Percentiles rank a stretch among this genome's conserved stretches.
These are phyloP conservation scores for Afroboletus lepidellus DNA, from an alignment of 1,284 basidiomycete genomes.

Conservation along the genomic window DNA sequence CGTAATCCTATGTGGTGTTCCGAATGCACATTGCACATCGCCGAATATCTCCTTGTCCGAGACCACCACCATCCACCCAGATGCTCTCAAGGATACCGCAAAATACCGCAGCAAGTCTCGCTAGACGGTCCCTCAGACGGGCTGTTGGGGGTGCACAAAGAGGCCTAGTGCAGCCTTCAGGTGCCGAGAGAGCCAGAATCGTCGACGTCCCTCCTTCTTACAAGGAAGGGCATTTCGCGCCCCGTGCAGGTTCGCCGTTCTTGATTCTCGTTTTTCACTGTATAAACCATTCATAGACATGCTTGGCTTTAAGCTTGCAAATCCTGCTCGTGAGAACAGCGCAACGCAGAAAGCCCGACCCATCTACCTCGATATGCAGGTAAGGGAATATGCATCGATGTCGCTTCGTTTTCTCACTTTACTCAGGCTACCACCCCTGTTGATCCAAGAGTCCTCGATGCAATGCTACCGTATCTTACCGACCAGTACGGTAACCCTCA, in stretches of 20 bases:
- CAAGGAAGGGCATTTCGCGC: slow-evolving; percentile 69
- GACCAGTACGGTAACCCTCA: slow-evolving; percentile 99
- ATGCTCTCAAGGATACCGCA: slow-evolving; percentile 37
- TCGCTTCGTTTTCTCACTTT: slow-evolving; percentile 14
- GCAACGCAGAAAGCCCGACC: slow-evolving; percentile 71
- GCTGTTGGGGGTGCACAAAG: slow-evolving; percentile 33
- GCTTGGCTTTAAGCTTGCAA: slow-evolving; percentile 86
- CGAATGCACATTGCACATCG: slow-evolving; percentile 7
- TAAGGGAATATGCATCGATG: slow-evolving; percentile 26
- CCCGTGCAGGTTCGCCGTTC: slow-evolving; percentile 56
- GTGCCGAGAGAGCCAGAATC: slow-evolving; percentile 75
- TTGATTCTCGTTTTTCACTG: not conserved
- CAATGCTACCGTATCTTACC: slow-evolving; percentile 95
- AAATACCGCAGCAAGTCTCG: slow-evolving; percentile 10
- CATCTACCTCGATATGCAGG: slow-evolving; percentile 96
- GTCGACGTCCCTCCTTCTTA: slow-evolving; percentile 75
- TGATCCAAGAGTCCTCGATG: slow-evolving; percentile 95
- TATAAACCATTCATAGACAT: slow-evolving; percentile 55
- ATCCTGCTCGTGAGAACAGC: slow-evolving; percentile 62
- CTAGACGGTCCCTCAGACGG: slow-evolving; percentile 19
- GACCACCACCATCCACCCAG: slow-evolving; percentile 13
- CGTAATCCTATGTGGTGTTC: slow-evolving; percentile 12
- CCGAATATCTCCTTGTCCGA: slow-evolving; percentile 2
- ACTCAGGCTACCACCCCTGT: slow-evolving; percentile 92
- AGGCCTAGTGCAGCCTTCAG: slow-evolving; percentile 72